Conservation (phyloP, 1,139 yeast species). For the Debaryomyces coudertii region DNA sequence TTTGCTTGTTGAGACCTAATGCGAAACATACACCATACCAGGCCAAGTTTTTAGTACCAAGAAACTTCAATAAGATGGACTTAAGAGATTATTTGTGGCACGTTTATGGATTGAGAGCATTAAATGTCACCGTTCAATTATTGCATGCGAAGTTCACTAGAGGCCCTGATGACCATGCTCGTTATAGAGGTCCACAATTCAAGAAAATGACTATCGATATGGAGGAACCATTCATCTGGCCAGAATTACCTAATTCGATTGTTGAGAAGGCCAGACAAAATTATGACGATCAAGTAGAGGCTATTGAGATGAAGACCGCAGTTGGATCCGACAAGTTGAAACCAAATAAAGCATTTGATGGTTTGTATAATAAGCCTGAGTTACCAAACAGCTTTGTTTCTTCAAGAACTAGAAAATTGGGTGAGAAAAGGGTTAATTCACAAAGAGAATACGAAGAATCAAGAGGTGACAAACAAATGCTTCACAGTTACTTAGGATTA, state of each 20-base stretch:
- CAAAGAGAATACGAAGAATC: slow-evolving; percentile 26
- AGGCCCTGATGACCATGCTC: slow-evolving; percentile 62
- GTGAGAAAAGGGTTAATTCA: slow-evolving; percentile 41
- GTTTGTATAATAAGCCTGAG: slow-evolving; percentile 71
- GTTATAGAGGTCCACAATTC: slow-evolving; percentile 78
- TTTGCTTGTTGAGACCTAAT: slow-evolving; percentile 79
- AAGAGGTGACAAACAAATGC: slow-evolving; percentile 35
- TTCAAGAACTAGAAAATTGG: slow-evolving; percentile 44
- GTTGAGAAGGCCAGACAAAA: slow-evolving; percentile 27
- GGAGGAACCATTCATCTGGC: slow-evolving; percentile 95
- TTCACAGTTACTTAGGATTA: slow-evolving; percentile 29
- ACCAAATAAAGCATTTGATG: slow-evolving; percentile 76
- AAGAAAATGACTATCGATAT: slow-evolving; percentile 95
- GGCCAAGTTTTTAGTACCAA: slow-evolving; percentile 91
- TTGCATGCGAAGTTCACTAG: slow-evolving; percentile 73
- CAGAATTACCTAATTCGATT: slow-evolving; percentile 53
- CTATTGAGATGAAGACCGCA: slow-evolving; percentile 32
- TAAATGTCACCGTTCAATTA: slow-evolving; percentile 84
- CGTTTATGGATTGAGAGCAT: slow-evolving; percentile 83
- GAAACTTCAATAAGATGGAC: slow-evolving; percentile 87
- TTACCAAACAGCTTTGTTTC: slow-evolving; percentile 76
- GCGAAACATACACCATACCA: slow-evolving; percentile 96
- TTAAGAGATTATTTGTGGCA: slow-evolving; percentile 88
- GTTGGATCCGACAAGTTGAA: slow-evolving; percentile 71
- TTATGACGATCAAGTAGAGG: slow-evolving; percentile 31